Base-by-base conservation (phyloP, 768 basidiomycete genomes). In the Cyathus striatus region DNA sequence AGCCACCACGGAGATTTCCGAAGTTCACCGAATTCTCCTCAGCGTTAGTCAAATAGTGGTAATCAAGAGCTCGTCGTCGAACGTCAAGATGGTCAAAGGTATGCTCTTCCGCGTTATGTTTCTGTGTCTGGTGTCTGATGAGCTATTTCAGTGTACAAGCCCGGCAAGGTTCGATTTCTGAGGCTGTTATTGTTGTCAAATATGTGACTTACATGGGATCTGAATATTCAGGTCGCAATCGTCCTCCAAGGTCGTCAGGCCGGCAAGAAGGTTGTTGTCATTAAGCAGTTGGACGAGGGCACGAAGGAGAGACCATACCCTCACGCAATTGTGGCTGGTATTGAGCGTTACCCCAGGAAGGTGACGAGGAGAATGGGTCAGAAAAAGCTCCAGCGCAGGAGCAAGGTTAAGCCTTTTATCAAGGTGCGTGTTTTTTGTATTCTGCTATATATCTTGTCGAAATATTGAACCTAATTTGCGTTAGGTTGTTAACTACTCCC, bases 341-440 rank as follows among this genome's bases (percentile, higher is more conserved):
- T 99, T 63, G 95, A 99, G 76, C 83, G 93, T 54, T 97, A 96
- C 82, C 96, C 96, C 14, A 76, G 88, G 63, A 98, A 98, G 75
- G 95, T 98, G 49, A 94, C 89, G 51, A 84, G 83, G 63, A 82
- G 85, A 44, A 95, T 95, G 92, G 88, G 93, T 48, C 78, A 86
- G 64, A 94, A 92, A 77, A 38, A 44, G 37, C 25, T 44, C 12
- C 24, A 36, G 24, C 38, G 38, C 23, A 79, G 96, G 73, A 92
- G 83, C 73, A 95, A 93, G 72, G 86, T 99, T 69, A 99, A 99
- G 81, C 96, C 96, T 54, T 99, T 99, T 71, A 92, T 99, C 79
- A 98, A 99, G 83, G 94, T 92, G 55, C 55, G 78, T 49, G 9
- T 7, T 6, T 25, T 16, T 22, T 27, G 16, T 30, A 22, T 24